Percentiles rank a stretch among this genome's conserved stretches.
Conservation (phyloP, 2,329 filamentous ascomycete species). For the Diaporthe ilicicola region DNA sequence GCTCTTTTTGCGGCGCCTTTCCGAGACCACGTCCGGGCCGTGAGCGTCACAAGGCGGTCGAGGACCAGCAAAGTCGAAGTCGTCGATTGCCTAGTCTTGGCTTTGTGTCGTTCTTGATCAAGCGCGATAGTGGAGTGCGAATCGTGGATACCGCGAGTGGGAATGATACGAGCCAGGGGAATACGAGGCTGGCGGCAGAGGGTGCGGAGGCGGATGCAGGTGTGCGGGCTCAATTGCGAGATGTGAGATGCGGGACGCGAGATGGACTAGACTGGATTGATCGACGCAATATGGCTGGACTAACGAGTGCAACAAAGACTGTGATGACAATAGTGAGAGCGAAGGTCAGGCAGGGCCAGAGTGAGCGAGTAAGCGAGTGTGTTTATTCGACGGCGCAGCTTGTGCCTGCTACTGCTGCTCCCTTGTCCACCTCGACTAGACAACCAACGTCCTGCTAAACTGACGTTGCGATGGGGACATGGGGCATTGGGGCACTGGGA, state of each 20-base stretch:
- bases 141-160: not conserved
- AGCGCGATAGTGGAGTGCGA: constrained; percentile 15
- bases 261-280: not conserved
- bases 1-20: not conserved
- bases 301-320: constrained; percentile 28
- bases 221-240: not conserved
- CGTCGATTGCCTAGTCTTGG: not conserved
- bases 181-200: constrained; percentile 30
- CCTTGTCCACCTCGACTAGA: not conserved
- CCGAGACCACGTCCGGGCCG: not conserved
- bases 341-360: constrained; percentile 7
- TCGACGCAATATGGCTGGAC: not conserved
- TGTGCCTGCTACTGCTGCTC: not conserved
- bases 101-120: not conserved
- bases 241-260: constrained; percentile 16
- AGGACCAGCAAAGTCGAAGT: not conserved
- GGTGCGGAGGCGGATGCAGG: not conserved
- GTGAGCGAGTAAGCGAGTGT: not conserved
- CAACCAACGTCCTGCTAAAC: constrained; percentile 16
- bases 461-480: constrained; percentile 27
- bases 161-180: constrained; percentile 21
- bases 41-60: not conserved
- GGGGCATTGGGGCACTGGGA: not conserved
- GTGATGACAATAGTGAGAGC: constrained; percentile 4
- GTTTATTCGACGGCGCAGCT: constrained; percentile 10